Evolutionary conservation across 1,284 basidiomycete species (phyloP).

Genomic region (Microbotryum lychnidis-dioicae): DNA sequence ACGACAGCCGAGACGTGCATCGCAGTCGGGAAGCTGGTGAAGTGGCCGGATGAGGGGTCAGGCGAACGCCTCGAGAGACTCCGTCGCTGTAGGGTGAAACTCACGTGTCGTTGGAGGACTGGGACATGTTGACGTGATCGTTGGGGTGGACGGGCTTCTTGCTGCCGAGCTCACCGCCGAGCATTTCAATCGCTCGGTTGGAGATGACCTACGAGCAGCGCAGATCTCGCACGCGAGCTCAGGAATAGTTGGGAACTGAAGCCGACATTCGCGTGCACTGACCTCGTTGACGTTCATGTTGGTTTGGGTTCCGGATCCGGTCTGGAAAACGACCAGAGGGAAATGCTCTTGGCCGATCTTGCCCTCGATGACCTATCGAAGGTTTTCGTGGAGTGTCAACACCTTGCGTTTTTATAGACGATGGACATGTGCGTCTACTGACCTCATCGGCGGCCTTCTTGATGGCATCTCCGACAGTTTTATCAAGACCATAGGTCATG

Average conservation of each 20-base stretch:
- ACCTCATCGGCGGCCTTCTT: conserved; percentile 91
- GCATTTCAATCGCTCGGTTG: conserved; percentile 94
- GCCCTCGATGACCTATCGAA: conserved; percentile 79
- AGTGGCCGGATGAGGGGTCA: background rate
- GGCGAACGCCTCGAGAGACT: no score
- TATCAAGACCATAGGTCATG: conserved; percentile 79
- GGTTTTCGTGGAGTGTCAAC: background rate
- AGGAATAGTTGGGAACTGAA: background rate
- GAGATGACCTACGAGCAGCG: conserved; percentile 72
- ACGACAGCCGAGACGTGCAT: conserved; percentile 97
- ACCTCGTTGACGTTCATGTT: conserved; percentile 99
- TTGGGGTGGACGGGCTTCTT: conserved; percentile 99
- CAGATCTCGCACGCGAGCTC: background rate
- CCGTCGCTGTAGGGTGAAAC: conserved; percentile 22
- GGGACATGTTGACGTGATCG: conserved; percentile 99
- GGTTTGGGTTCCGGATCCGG: conserved; percentile 96
- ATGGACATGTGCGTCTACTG: conserved; percentile 30
- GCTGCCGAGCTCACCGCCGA: conserved; percentile 89
- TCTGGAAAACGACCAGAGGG: conserved; percentile 98
- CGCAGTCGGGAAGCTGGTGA: conserved; percentile 82
- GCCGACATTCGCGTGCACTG: conserved; percentile 4
- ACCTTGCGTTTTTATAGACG: background rate
- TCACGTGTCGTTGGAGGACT: conserved; percentile 96
- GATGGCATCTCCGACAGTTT: conserved; percentile 81
- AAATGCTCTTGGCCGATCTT: conserved; percentile 84